Percentiles rank a stretch among this genome's conserved stretches.
phyloP scores from a whole-genome alignment of 495 filamentous ascomycete genomes.

The Daldinia bambusicola region DNA sequence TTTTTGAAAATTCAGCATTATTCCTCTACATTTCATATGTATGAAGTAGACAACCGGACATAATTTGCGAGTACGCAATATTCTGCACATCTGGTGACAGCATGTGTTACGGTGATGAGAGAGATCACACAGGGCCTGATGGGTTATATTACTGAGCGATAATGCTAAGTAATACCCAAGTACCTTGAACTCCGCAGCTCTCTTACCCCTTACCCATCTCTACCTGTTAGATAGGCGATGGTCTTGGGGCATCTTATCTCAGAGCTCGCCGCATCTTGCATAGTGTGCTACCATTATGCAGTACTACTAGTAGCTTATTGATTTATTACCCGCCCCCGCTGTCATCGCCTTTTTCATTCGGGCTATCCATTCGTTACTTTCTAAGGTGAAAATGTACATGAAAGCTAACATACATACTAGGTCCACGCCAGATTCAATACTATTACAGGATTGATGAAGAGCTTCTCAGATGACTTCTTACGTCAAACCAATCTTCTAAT shows the following conservation, averaged over 20 bases:
- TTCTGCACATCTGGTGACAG: not conserved
- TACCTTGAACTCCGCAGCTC: not conserved
- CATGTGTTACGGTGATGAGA: not conserved
- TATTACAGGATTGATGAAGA: constrained; percentile 76
- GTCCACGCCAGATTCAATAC: constrained; percentile 77
- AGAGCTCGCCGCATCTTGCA: not conserved
- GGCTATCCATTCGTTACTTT: not conserved
- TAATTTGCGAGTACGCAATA: not conserved
- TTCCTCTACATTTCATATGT: not conserved
- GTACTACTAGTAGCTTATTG: not conserved
- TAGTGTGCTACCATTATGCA: not conserved
- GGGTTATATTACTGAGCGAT: not conserved
- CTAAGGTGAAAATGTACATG: not conserved
- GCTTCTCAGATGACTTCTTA: constrained; percentile 80
- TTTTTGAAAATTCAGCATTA: not conserved
- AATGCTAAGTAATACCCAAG: not conserved
- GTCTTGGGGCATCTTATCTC: not conserved
- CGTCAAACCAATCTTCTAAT: constrained; percentile 83
- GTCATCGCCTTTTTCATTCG: not conserved
- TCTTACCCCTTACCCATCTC: not conserved
- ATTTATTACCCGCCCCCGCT: not conserved
- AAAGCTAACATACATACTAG: constrained; percentile 52
- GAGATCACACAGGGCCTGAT: not conserved
- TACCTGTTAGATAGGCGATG: not conserved
- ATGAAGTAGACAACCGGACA: not conserved